phyloP scores from a whole-genome alignment of 306 rosid genomes.

The Prunus dulcis region DNA sequence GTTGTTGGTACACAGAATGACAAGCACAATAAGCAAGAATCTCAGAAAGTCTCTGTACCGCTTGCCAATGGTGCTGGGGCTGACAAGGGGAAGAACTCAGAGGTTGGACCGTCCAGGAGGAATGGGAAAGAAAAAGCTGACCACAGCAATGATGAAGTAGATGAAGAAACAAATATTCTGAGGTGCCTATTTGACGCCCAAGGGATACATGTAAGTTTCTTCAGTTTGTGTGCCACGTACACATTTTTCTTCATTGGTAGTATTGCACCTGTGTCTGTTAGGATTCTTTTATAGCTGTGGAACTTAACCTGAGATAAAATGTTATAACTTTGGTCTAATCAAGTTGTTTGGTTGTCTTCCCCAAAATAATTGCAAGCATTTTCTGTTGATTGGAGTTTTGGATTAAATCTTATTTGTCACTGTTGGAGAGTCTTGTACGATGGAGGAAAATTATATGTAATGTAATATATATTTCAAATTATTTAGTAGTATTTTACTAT shows the following conservation, averaged over 20 bases:
- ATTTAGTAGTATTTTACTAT: too few species aligned
- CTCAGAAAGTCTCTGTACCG: constrained; percentile 22
- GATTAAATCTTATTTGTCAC: not conserved
- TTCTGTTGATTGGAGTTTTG: not conserved
- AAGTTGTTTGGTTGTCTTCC: not conserved
- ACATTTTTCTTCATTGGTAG: constrained; percentile 11
- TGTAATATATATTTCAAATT: too few species aligned
- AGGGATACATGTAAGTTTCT: constrained; percentile 85
- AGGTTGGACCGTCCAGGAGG: constrained; percentile 30
- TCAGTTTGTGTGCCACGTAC: not conserved
- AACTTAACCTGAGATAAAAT: not conserved
- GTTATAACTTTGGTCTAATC: not conserved
- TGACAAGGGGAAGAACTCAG: constrained; percentile 33
- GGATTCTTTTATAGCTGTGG: not conserved
- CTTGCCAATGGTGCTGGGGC: constrained; percentile 31
- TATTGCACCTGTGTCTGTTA: not conserved
- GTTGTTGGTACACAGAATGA: constrained; percentile 54
- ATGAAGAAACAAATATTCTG: constrained; percentile 70
- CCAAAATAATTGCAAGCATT: not conserved
- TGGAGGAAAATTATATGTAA: not conserved
- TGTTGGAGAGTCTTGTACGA: not conserved
- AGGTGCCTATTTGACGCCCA: constrained; percentile 74
- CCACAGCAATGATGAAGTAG: constrained; percentile 39
- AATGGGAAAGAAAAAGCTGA: constrained; percentile 69
- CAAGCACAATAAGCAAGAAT: constrained; percentile 34